phyloP scores from a whole-genome alignment of 2,329 filamentous ascomycete genomes.

The Beauveria sp. region DNA sequence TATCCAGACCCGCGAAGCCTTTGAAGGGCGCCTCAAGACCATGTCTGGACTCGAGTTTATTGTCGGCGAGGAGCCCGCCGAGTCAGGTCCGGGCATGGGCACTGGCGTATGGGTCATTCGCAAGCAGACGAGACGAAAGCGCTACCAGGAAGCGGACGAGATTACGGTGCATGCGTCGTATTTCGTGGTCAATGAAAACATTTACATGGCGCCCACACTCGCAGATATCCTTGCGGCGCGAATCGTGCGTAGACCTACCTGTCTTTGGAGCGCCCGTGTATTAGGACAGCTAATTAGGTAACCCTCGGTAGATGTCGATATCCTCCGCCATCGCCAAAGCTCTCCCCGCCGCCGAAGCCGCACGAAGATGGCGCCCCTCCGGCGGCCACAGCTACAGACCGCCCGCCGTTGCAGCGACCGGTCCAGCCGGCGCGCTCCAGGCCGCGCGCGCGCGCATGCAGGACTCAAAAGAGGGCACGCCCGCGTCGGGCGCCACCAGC shows the following conservation, averaged over 20 bases:
- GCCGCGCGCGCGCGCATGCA: conserved; percentile 22
- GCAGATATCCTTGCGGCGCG: conserved; percentile 52
- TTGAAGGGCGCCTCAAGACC: conserved; percentile 53
- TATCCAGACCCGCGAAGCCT: conserved; percentile 53
- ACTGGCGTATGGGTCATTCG: conserved; percentile 64
- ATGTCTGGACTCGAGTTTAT: conserved; percentile 63
- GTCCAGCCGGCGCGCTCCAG: not conserved
- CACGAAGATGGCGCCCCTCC: conserved; percentile 48
- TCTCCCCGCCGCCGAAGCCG: conserved; percentile 41
- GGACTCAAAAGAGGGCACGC: conserved; percentile 41
- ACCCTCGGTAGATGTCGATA: conserved; percentile 39
- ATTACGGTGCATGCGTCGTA: conserved; percentile 53
- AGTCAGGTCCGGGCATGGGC: conserved; percentile 55
- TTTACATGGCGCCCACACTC: conserved; percentile 58
- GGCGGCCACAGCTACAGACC: conserved; percentile 44
- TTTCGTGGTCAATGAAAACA: conserved; percentile 58
- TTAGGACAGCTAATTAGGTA: not conserved
- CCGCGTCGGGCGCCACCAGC: conserved; percentile 22
- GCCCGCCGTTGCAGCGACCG: conserved; percentile 21
- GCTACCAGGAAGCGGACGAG: conserved; percentile 48
- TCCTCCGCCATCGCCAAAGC: conserved; percentile 47
- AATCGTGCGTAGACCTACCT: conserved; percentile 40
- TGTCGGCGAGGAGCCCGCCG: conserved; percentile 57
- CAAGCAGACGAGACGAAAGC: conserved; percentile 57
- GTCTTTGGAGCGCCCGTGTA: not conserved